These are phyloP conservation scores for Otatea glauca DNA, from an alignment of 176 grass and related monocot species.

Conservation along the genomic window DNA sequence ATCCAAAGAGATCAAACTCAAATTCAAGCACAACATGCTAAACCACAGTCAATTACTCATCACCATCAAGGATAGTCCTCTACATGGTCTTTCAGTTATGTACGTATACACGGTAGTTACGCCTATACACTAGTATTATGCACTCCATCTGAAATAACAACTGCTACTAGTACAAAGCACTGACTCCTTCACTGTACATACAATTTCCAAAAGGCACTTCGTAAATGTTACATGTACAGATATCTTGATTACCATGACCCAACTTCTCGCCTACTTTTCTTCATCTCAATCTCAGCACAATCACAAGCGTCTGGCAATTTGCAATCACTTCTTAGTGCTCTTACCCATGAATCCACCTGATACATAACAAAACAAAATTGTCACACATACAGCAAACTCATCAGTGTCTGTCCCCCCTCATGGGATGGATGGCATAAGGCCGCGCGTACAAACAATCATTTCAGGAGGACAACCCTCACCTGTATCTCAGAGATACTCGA, in stretches of 20 bases:
- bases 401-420: not conserved
- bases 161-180: not conserved
- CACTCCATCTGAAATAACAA: not conserved
- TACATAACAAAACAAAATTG: not conserved
- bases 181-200: not conserved
- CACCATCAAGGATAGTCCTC: too few relatives aligned
- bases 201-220: not conserved
- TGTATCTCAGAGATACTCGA: slow-evolving; percentile 75
- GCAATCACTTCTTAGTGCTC: slow-evolving; percentile 55
- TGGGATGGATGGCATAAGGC: not conserved
- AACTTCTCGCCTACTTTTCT: not conserved
- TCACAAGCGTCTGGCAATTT: not conserved
- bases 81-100: too few relatives aligned
- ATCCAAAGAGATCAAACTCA: too few relatives aligned
- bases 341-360: slow-evolving; percentile 87
- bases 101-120: not conserved
- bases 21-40: too few relatives aligned
- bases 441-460: not conserved
- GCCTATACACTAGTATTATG: not conserved
- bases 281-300: not conserved
- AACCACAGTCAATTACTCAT: too few relatives aligned
- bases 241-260: slow-evolving; percentile 29
- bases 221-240: not conserved
- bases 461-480: slow-evolving; percentile 37
- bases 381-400: not conserved